Evolutionary conservation across 768 basidiomycete species (phyloP).

Genomic region (Ephemerocybe angulata): DNA sequence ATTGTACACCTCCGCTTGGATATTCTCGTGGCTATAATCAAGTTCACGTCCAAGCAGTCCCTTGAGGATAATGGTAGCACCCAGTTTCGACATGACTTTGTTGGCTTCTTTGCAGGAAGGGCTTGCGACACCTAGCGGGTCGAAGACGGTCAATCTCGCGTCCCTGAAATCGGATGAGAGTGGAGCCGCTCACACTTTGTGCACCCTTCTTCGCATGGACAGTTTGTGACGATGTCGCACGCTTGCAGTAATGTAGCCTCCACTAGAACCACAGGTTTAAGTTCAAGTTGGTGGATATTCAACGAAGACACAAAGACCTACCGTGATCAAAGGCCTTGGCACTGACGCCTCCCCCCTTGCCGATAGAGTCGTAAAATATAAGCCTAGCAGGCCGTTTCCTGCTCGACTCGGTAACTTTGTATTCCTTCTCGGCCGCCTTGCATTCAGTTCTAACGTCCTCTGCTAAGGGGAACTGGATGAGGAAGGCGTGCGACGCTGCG

Average conservation of each 20-base stretch:
- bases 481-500: slow-evolving; percentile 77
- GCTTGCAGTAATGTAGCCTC: slow-evolving; percentile 59
- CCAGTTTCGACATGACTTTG: slow-evolving; percentile 67
- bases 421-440: slow-evolving; percentile 74
- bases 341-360: slow-evolving; percentile 67
- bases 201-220: slow-evolving; percentile 71
- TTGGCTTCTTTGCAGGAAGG: slow-evolving; percentile 66
- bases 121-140: slow-evolving; percentile 58
- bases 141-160: not conserved
- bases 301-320: slow-evolving; percentile 25
- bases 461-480: slow-evolving; percentile 71
- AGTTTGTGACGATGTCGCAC: slow-evolving; percentile 50
- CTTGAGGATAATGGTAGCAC: slow-evolving; percentile 66
- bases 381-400: slow-evolving; percentile 76
- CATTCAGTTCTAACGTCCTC: slow-evolving; percentile 79
- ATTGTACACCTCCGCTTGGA: slow-evolving; percentile 9
- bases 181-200: slow-evolving; percentile 44
- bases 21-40: slow-evolving; percentile 27
- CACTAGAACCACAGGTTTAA: slow-evolving; percentile 30
- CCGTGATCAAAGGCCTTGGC: slow-evolving; percentile 83
- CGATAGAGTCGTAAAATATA: slow-evolving; percentile 75
- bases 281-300: not conserved
- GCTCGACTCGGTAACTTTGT: slow-evolving; percentile 44
- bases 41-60: slow-evolving; percentile 50
- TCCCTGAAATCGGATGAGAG: not conserved